These are phyloP conservation scores for Chlamydomonas sphaeroides DNA, from an alignment of 139 green algal species.

Conservation along the genomic window DNA sequence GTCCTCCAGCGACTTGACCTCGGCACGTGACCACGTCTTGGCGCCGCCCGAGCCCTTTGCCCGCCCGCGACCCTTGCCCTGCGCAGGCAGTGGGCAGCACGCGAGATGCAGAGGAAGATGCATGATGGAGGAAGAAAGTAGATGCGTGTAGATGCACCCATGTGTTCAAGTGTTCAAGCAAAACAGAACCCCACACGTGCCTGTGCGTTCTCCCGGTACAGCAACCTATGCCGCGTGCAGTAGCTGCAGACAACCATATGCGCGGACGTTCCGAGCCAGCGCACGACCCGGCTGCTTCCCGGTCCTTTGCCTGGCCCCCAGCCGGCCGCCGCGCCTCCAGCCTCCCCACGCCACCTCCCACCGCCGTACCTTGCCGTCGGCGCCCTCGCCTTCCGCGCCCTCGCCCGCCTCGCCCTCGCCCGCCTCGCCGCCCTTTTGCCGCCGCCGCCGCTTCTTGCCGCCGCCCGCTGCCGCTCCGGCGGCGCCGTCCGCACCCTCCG, in stretches of 20 bases:
- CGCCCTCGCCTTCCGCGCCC: neutral
- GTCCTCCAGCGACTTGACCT: constrained; percentile 64
- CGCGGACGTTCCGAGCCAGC: too few relatives aligned
- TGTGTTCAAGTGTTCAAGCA: too few relatives aligned
- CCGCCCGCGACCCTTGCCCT: neutral
- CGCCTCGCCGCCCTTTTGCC: neutral
- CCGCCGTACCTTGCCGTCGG: neutral
- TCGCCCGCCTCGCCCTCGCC: neutral
- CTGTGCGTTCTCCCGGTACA: too few relatives aligned
- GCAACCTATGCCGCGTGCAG: too few relatives aligned
- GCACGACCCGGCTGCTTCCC: too few relatives aligned
- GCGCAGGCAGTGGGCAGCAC: neutral
- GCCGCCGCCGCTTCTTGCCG: neutral
- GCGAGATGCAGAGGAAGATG: neutral
- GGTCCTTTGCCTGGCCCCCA: neutral
- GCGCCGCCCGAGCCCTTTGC: neutral
- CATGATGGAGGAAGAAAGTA: too few relatives aligned
- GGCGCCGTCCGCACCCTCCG: neutral
- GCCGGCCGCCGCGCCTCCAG: neutral
- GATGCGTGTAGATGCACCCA: too few relatives aligned
- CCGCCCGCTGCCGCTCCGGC: neutral
- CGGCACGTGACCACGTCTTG: constrained; percentile 44
- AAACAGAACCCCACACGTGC: too few relatives aligned
- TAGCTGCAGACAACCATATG: too few relatives aligned
- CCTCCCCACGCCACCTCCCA: neutral